phyloP scores from a whole-genome alignment of 2,329 filamentous ascomycete genomes.

The Elsinoe arachidis region DNA sequence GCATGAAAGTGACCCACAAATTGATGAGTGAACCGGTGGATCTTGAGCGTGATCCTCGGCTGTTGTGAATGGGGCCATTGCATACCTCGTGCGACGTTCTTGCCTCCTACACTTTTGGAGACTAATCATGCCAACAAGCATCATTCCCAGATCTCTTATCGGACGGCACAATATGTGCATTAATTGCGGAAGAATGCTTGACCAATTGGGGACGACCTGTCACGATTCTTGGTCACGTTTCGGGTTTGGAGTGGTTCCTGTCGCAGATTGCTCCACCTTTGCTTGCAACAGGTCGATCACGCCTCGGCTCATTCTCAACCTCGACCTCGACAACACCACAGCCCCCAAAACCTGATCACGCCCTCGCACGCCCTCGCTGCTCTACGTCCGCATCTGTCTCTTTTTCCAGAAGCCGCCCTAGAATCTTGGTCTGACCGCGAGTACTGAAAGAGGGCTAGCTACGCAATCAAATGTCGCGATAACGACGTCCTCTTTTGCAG shows the following conservation, averaged over 20 bases:
- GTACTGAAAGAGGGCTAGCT: not conserved
- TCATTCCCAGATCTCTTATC: no score
- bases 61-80: not conserved
- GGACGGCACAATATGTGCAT: not conserved
- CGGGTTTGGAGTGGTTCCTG: not conserved
- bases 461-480: not conserved
- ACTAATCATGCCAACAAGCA: no score
- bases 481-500: not conserved
- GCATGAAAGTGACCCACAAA: no score
- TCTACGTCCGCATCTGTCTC: not conserved
- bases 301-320: not conserved
- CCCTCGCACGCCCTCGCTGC: not conserved
- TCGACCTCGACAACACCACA: not conserved
- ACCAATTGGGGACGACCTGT: not conserved
- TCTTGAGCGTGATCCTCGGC: not conserved
- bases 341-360: not conserved
- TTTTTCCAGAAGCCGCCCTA: constrained; percentile 1
- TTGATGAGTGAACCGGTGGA: not conserved
- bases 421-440: not conserved
- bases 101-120: no score
- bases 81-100: no score
- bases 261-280: constrained; percentile 2
- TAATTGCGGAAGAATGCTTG: not conserved
- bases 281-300: not conserved
- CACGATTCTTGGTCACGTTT: not conserved